These are phyloP conservation scores for Pythium pectinolyticum DNA, from an alignment of 352 stramenopile genomes.

Conservation along the genomic window DNA sequence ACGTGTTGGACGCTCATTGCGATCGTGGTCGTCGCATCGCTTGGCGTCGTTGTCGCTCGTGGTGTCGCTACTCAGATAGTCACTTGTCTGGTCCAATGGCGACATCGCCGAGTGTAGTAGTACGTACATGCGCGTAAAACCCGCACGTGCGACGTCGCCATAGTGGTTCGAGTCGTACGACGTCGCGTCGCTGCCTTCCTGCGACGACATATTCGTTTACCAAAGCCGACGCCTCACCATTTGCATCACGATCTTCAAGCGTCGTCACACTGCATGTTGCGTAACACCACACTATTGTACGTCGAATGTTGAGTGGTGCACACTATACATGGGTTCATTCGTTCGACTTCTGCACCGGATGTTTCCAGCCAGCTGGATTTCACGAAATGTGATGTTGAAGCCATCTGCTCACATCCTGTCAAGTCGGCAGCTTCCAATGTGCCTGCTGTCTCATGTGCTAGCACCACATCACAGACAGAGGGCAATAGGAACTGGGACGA, in stretches of 20 bases:
- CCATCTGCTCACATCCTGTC: not conserved
- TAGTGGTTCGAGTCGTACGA: conserved; percentile 61
- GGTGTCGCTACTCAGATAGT: conserved; percentile 27
- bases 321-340: not conserved
- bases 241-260: too few relatives aligned
- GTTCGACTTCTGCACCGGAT: not conserved
- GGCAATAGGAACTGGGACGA: too few relatives aligned
- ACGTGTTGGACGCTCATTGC: not conserved
- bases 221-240: too few relatives aligned
- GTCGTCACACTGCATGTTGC: too few relatives aligned
- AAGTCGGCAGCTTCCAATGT: not conserved
- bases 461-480: too few relatives aligned
- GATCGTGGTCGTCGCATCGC: not conserved
- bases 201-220: conserved; percentile 32
- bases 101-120: conserved; percentile 35
- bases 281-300: not conserved
- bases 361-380: not conserved
- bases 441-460: not conserved
- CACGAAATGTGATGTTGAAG: not conserved
- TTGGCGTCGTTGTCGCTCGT: conserved; percentile 11
- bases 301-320: not conserved
- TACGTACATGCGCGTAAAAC: conserved; percentile 71
- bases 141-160: conserved; percentile 46
- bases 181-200: conserved; percentile 32
- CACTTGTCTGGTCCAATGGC: conserved; percentile 28